Evolutionary conservation across 345 rosid species (phyloP).

Genomic region (Gossypium ekmanianum): DNA sequence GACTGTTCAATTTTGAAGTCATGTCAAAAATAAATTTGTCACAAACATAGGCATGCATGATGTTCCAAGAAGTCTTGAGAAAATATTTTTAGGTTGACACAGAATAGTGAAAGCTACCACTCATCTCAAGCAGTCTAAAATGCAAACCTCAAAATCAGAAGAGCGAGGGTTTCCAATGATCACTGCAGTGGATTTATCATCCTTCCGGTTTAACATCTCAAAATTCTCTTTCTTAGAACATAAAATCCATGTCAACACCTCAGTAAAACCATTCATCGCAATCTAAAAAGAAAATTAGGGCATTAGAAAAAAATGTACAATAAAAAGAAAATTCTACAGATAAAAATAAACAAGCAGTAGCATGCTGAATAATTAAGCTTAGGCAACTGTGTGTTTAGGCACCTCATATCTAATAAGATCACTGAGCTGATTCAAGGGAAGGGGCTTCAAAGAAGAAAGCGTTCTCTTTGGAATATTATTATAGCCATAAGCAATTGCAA

Average conservation of each 20-base stretch:
- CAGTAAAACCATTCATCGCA: slow-evolving; percentile 72
- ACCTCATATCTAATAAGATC: slow-evolving; percentile 87
- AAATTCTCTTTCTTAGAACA: slow-evolving; percentile 70
- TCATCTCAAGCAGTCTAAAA: background rate
- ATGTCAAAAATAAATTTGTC: background rate
- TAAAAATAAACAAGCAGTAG: background rate
- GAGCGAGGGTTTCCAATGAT: slow-evolving; percentile 78
- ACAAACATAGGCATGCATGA: background rate
- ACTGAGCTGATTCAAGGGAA: slow-evolving; percentile 66
- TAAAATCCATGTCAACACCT: slow-evolving; percentile 78
- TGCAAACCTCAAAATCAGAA: slow-evolving; percentile 87
- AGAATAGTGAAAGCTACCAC: background rate
- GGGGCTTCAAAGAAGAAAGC: slow-evolving; percentile 59
- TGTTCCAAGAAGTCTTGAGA: background rate
- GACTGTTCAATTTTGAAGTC: background rate
- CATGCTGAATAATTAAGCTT: background rate
- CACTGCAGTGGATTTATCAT: slow-evolving; percentile 54
- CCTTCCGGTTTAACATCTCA: slow-evolving; percentile 58
- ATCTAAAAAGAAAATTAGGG: slow-evolving; percentile 35
- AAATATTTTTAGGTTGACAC: background rate
- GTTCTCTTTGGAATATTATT: slow-evolving; percentile 71
- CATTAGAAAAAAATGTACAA: background rate
- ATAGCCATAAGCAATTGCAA: slow-evolving; percentile 92
- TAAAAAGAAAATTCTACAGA: slow-evolving; percentile 1
- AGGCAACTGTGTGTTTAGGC: background rate